Percentiles rank a stretch among this genome's conserved stretches.
These are phyloP conservation scores for Nemania abortiva DNA, from an alignment of 2,329 filamentous ascomycete genomes.

Conservation along the genomic window DNA sequence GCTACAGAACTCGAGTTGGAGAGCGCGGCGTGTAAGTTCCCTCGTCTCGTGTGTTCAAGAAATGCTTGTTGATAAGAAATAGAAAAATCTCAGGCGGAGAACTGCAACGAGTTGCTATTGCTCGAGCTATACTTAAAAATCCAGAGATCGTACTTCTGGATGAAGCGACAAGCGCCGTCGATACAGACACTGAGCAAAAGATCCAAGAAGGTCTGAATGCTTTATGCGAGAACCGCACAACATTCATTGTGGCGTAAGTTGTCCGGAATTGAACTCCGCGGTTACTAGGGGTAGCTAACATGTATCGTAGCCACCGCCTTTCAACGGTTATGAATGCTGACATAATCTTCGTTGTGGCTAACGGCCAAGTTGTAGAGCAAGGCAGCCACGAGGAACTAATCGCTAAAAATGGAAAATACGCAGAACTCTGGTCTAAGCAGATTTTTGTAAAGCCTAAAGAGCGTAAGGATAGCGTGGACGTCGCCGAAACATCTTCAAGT, in stretches of 20 bases:
- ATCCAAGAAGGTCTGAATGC: constrained; percentile 72
- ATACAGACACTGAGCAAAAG: constrained; percentile 75
- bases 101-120: constrained; percentile 75
- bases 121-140: constrained; percentile 77
- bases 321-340: constrained; percentile 79
- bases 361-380: constrained; percentile 72
- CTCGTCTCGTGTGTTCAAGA: background rate
- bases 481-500: constrained; percentile 17
- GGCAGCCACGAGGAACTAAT: constrained; percentile 72
- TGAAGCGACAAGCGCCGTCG: constrained; percentile 82
- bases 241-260: constrained; percentile 73
- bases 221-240: constrained; percentile 72
- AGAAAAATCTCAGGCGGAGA: constrained; percentile 75
- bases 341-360: constrained; percentile 73
- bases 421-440: constrained; percentile 74
- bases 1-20: constrained; percentile 65
- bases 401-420: constrained; percentile 69
- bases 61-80: constrained; percentile 34
- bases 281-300: constrained; percentile 36
- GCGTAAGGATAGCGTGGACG: constrained; percentile 47
- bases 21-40: constrained; percentile 61
- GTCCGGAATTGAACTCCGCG: background rate
- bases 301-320: constrained; percentile 68
- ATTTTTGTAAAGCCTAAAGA: constrained; percentile 66
- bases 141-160: constrained; percentile 83